These are phyloP conservation scores for Neofusicoccum laricinum DNA, from an alignment of 2,329 filamentous ascomycete genomes.

Conservation along the genomic window DNA sequence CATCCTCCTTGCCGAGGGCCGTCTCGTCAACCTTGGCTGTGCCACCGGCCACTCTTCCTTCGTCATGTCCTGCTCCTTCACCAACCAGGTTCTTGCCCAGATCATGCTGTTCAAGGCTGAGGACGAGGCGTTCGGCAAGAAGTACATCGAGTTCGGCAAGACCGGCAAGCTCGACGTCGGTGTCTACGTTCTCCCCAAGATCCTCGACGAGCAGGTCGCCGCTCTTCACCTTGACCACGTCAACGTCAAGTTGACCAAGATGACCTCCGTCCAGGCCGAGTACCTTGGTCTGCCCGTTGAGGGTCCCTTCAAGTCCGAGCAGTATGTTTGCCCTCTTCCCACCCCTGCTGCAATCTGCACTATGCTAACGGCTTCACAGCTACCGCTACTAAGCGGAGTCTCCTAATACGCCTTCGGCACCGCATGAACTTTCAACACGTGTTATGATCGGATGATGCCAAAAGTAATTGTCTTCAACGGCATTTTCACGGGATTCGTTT, in stretches of 20 bases:
- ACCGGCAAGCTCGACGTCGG: constrained; percentile 84
- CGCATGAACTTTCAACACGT: constrained; percentile 49
- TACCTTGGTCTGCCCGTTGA: constrained; percentile 84
- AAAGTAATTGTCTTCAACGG: constrained; percentile 62
- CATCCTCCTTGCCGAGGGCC: constrained; percentile 97
- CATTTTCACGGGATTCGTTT: constrained; percentile 36
- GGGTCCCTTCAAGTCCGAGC: constrained; percentile 95
- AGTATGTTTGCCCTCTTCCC: constrained; percentile 53
- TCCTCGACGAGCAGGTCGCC: constrained; percentile 97
- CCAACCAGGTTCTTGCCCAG: constrained; percentile 99
- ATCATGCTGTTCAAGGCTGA: constrained; percentile 96
- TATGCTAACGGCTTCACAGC: constrained; percentile 26
- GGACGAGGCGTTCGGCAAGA: constrained; percentile 82
- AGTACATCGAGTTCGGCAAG: constrained; percentile 96
- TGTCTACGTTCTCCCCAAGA: constrained; percentile 98
- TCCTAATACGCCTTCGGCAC: constrained; percentile 23
- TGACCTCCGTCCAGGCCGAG: constrained; percentile 84
- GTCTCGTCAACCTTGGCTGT: constrained; percentile 98
- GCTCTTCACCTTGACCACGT: constrained; percentile 88
- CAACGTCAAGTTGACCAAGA: constrained; percentile 88
- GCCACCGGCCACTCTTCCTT: constrained; percentile 99
- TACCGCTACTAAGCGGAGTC: constrained; percentile 34
- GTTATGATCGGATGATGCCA: constrained; percentile 60
- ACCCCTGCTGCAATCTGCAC: constrained; percentile 24
- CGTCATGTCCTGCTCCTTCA: constrained; percentile 99